A percentile compares a stretch with the other conserved stretches of the same genome.
phyloP scores from a whole-genome alignment of 345 rosid species.

The Isatis tinctoria region DNA sequence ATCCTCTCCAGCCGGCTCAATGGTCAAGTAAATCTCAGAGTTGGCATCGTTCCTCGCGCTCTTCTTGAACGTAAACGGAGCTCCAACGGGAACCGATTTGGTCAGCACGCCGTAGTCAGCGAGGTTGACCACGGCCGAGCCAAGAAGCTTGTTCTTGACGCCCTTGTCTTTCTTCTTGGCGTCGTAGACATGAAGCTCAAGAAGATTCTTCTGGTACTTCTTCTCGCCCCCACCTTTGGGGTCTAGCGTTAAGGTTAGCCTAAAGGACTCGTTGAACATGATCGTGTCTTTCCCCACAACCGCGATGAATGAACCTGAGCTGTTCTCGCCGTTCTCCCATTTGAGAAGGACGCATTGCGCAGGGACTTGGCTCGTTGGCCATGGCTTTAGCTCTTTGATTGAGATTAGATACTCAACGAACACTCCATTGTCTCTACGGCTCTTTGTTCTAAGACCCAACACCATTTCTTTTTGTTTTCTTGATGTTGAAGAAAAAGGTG shows the following conservation, averaged over 20 bases:
- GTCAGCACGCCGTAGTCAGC: slow-evolving; percentile 66
- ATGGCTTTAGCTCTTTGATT: slow-evolving; percentile 67
- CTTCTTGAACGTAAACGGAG: slow-evolving; percentile 61
- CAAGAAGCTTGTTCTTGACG: slow-evolving; percentile 71
- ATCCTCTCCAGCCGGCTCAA: slow-evolving; percentile 58
- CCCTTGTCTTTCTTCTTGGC: slow-evolving; percentile 52
- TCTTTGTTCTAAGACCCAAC: slow-evolving; percentile 34
- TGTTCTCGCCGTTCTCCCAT: slow-evolving; percentile 72
- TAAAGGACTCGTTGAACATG: slow-evolving; percentile 59
- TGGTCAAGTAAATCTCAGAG: slow-evolving; percentile 53
- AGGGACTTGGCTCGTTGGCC: slow-evolving; percentile 60
- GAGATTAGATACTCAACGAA: slow-evolving; percentile 31
- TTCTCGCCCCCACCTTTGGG: slow-evolving; percentile 48
- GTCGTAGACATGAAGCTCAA: slow-evolving; percentile 70
- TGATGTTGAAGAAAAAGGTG: background rate
- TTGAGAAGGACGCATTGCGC: slow-evolving; percentile 59
- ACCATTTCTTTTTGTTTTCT: slow-evolving; percentile 8
- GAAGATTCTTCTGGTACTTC: slow-evolving; percentile 61
- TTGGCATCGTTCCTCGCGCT: slow-evolving; percentile 45
- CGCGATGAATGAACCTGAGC: slow-evolving; percentile 58
- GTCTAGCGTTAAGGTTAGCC: slow-evolving; percentile 47
- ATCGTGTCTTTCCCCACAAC: slow-evolving; percentile 53
- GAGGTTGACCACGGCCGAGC: slow-evolving; percentile 71
- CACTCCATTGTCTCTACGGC: slow-evolving; percentile 32
- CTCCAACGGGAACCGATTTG: slow-evolving; percentile 41